A percentile compares a stretch with the other conserved stretches of the same genome.
Evolutionary conservation across 2,329 filamentous ascomycete genomes (phyloP).

Genomic region (Didymella pomorum): DNA sequence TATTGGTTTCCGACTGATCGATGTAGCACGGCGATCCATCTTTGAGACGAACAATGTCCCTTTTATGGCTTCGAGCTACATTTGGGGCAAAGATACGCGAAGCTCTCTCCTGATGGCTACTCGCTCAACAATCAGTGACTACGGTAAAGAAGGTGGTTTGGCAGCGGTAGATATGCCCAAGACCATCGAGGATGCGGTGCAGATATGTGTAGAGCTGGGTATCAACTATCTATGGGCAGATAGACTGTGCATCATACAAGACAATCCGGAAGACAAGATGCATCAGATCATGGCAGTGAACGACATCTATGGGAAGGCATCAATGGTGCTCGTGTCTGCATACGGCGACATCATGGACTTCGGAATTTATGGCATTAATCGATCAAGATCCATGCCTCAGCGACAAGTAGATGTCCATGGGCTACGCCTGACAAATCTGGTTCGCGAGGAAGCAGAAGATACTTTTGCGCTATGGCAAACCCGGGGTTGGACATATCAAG

Average conservation of each 20-base stretch:
- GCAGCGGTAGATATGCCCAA: not conserved
- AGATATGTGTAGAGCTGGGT: not conserved
- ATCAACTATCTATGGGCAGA: slow-evolving; percentile 12
- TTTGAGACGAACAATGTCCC: no score
- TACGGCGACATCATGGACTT: slow-evolving; percentile 4
- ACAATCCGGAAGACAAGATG: slow-evolving; percentile 1
- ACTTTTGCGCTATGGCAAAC: not conserved
- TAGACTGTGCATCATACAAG: slow-evolving; percentile 12
- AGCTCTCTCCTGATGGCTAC: not conserved
- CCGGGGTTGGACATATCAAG: slow-evolving; percentile 1
- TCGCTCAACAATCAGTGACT: not conserved
- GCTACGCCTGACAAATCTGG: not conserved
- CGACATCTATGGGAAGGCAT: not conserved
- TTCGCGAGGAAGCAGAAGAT: not conserved
- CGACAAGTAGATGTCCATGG: not conserved
- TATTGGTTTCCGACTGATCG: no score
- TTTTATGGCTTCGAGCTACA: slow-evolving; percentile 47
- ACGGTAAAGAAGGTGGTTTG: not conserved
- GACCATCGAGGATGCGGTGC: slow-evolving; percentile 2
- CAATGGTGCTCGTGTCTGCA: not conserved
- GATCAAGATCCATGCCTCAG: not conserved
- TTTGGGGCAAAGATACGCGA: not conserved
- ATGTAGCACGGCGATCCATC: no score
- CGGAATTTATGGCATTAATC: not conserved
- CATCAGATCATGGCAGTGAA: slow-evolving; percentile 2